Percentiles rank a stretch among this genome's conserved stretches.
Evolutionary conservation across 805 yeast genomes (phyloP).

Genomic region (Ogataea henricii): DNA sequence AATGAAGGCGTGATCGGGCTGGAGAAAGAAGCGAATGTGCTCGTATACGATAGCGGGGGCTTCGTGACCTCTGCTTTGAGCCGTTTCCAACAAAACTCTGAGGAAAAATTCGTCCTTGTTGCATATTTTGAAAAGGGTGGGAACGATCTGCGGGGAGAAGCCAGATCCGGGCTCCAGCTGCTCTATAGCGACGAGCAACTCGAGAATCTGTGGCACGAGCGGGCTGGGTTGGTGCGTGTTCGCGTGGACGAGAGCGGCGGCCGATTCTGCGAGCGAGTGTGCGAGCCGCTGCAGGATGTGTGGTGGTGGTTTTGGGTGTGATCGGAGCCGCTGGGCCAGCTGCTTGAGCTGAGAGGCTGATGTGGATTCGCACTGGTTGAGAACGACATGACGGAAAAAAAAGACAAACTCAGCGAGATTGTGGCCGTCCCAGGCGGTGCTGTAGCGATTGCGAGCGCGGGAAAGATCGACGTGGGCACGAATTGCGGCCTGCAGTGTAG

Average conservation of each 20-base stretch:
- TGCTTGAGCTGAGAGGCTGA: conserved; percentile 14
- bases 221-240: neutral
- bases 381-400: conserved; percentile 29
- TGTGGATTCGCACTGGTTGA: conserved; percentile 9
- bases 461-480: conserved; percentile 42
- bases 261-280: neutral
- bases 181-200: neutral
- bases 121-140: conserved; percentile 10
- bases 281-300: neutral
- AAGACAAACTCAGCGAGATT: conserved; percentile 30
- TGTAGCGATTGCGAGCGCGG: conserved; percentile 25
- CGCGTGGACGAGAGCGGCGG: neutral
- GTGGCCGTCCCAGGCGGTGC: conserved; percentile 28
- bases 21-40: conserved; percentile 11
- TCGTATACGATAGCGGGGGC: conserved; percentile 4
- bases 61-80: conserved; percentile 3
- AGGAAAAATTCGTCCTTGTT: conserved; percentile 8
- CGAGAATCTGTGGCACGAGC: neutral
- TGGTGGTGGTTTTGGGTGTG: neutral
- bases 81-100: conserved; percentile 5
- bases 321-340: conserved; percentile 4
- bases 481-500: conserved; percentile 50
- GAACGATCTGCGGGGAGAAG: conserved; percentile 2
- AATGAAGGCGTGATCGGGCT: conserved; percentile 12
- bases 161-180: neutral